Evolutionary conservation across 108 stramenopile genomes (phyloP).

Genomic region (Cyclotella kingstonii): DNA sequence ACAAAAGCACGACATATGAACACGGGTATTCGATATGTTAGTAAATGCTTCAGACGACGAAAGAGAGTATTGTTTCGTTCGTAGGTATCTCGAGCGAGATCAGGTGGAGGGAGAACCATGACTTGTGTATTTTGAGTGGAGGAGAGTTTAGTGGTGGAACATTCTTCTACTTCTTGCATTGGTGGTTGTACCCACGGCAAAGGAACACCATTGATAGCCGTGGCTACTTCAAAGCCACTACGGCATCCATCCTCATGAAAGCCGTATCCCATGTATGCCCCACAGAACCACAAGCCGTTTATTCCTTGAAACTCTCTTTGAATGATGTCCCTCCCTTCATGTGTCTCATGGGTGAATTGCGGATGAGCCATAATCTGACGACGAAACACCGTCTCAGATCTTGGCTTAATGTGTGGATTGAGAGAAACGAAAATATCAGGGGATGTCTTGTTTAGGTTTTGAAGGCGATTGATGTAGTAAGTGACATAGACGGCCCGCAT

Average conservation of each 20-base stretch:
- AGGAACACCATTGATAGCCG: constrained; percentile 53
- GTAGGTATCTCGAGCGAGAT: constrained; percentile 45
- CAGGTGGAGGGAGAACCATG: constrained; percentile 63
- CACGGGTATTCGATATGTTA: constrained; percentile 64
- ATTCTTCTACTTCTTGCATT: not conserved
- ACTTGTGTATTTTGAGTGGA: not conserved
- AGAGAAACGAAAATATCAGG: constrained; percentile 90
- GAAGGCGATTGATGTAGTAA: constrained; percentile 95
- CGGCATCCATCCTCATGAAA: constrained; percentile 98
- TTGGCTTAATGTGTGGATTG: constrained; percentile 83
- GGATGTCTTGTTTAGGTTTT: constrained; percentile 65
- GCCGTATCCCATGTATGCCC: constrained; percentile 94
- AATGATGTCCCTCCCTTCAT: constrained; percentile 64
- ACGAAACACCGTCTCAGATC: constrained; percentile 48
- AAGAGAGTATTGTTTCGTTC: constrained; percentile 32
- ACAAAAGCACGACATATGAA: constrained; percentile 61
- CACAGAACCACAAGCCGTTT: constrained; percentile 89
- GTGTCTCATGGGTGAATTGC: constrained; percentile 77
- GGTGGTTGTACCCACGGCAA: constrained; percentile 62
- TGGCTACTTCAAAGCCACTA: constrained; percentile 80
- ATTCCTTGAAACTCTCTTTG: constrained; percentile 64
- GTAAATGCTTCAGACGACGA: constrained; percentile 37
- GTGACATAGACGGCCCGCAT: constrained; percentile 90
- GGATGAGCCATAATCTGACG: constrained; percentile 78
- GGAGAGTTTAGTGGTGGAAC: not conserved